Evolutionary conservation across 1,139 yeast species (phyloP).

Genomic region (Suhomyces kunorum): DNA sequence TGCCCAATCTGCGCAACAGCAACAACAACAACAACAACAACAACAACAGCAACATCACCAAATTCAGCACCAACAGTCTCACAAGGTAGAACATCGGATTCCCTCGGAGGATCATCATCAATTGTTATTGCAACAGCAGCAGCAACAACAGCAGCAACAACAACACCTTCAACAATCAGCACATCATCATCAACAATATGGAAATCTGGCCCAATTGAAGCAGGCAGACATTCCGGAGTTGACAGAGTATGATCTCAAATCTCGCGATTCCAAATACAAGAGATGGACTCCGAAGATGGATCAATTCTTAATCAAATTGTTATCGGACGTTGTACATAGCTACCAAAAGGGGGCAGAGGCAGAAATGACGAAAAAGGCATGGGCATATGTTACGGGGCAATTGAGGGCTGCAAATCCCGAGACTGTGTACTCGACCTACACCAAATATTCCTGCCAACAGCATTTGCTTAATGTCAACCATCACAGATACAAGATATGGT

Average conservation of each 20-base stretch:
- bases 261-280: constrained; percentile 41
- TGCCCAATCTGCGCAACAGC: constrained; percentile 14
- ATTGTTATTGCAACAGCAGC: constrained; percentile 17
- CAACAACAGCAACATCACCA: constrained; percentile 11
- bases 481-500: constrained; percentile 42
- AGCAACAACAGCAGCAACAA: constrained; percentile 18
- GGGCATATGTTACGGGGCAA: constrained; percentile 44
- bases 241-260: constrained; percentile 35
- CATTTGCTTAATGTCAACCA: constrained; percentile 42
- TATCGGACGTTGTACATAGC: constrained; percentile 42
- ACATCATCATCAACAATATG: constrained; percentile 12
- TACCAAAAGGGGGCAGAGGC: constrained; percentile 35
- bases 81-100: constrained; percentile 8
- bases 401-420: constrained; percentile 42
- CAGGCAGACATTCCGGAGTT: constrained; percentile 19
- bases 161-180: constrained; percentile 11
- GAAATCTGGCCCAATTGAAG: constrained; percentile 2
- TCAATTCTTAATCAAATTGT: constrained; percentile 34
- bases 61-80: constrained; percentile 10
- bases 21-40: constrained; percentile 11
- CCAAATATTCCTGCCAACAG: constrained; percentile 45
- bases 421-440: constrained; percentile 45
- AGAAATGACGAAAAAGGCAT: constrained; percentile 39
- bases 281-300: constrained; percentile 48
- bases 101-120: constrained; percentile 20